Evolutionary conservation across 192 early-diverging fungal species (phyloP), one percentile per base, ranked within the genome.

Genomic region (Piromyces sp.): DNA sequence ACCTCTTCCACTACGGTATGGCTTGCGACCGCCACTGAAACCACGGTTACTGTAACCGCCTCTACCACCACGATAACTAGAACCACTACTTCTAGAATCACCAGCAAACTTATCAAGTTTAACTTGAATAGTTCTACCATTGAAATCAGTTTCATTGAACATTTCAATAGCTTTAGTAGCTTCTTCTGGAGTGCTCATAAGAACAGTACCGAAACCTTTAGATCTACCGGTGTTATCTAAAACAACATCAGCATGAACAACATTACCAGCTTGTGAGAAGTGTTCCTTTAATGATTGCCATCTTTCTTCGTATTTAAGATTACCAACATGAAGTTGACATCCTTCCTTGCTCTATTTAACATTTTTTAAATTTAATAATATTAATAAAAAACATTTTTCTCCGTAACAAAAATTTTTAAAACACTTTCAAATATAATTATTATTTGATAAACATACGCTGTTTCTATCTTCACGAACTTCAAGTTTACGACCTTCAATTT

Each of bases 181-280:
- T 79, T 89, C 89, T 83, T 88, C 88, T 13, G 83, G 82, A 26
- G 86, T 88, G 19, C 83, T 79, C 89, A 90, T 90, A 19, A 93
- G 51, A 29, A 94, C 92, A 30, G 90, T 91, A 16, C 92, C 94
- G 87, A 91, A 94, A 9, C 94, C 94, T 58, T 91, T 86, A 87
- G 90, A 92, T 78, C 90, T 86, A 29, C 94, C 94, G 84, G 91
- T 88, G 29, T 79, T 84, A 83, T 89, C 90, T 29, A 85, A 84
- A 22, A 89, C 88, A 28, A 95, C 88, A 82, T 95, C 93, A 31
- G 92, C 94, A 9, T 93, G 85, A 38, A 91, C 82, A 31, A 94
- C 90, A 37, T 88, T 88, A 31, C 94, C 93, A 30, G 88, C 87
- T 81, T 89, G 86, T 30, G 92, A 88, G 85, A 95, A 94, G 38